Evolutionary conservation across 1,284 basidiomycete species (phyloP), one percentile per base, ranked within the genome.

Genomic region (Leccinum griseonigrum): DNA sequence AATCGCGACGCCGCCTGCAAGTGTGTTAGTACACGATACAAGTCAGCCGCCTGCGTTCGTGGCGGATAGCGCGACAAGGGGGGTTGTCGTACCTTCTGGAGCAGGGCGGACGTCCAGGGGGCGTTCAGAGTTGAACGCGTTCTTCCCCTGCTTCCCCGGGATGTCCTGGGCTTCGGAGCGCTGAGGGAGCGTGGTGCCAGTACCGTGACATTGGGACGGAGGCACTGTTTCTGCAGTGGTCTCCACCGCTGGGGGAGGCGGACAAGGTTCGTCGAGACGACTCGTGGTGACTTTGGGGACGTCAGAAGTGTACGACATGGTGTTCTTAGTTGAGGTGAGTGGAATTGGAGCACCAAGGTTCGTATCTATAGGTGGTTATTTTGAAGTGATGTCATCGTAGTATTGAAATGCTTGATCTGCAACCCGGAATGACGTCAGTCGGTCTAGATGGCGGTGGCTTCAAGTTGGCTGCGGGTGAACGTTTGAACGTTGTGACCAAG

Each of bases 31-130:
- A 28, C 26, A 26, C 28, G 4, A 7, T 43, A 11, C 40, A 9
- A 14, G 50, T 51, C 50, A 51, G 22, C 26, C 8, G 50, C 28
- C 10, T 14, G 26, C 18, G 18, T 46, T 18, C 22, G 22, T 22
- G 22, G 11, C 18, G 18, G 18, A 10, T 46, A 46, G 50, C 13
- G 34, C 29, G 3, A 56, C 22, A 31, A 56, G 16, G 4, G 50
- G 2, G 22, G 22, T 22, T 22, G 22, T 10, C 59, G 38, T 61
- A 82, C 81, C 82, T 64, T 72, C 68, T 3, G 70, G 66, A 8
- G 69, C 74, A 2, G 80, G 79, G 59, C 77, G 62, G 18, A 79
- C 79, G 55, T 74, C 75, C 43, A 81, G 53, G 0, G 81, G 82
- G 8, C 79, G 71, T 26, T 80, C 77, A 29, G 71, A 71, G 56